A percentile compares a stretch with the other conserved stretches of the same genome.
These are phyloP conservation scores for Crepidotus variabilis DNA, from an alignment of 768 basidiomycete genomes.

Conservation along the genomic window DNA sequence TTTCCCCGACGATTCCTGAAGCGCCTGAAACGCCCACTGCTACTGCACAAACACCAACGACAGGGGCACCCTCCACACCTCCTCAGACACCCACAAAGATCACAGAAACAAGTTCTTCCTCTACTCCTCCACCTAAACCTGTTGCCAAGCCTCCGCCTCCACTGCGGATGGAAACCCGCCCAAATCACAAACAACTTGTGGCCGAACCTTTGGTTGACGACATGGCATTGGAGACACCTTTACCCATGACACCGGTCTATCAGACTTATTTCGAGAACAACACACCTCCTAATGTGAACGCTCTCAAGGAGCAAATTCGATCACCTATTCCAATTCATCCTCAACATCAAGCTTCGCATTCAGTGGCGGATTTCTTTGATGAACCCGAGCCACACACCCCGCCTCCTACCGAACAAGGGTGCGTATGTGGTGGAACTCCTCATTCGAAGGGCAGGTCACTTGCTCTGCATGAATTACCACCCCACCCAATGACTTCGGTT, in stretches of 20 bases:
- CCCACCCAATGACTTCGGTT: not conserved
- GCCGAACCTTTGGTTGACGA: constrained; percentile 23
- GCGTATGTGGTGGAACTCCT: not conserved
- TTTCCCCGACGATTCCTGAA: constrained; percentile 3
- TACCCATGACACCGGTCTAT: constrained; percentile 33
- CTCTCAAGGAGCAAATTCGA: constrained; percentile 1
- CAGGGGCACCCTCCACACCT: not conserved
- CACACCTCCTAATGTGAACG: not conserved
- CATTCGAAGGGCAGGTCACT: not conserved
- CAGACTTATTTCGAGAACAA: constrained; percentile 13
- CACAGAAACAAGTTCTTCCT: not conserved
- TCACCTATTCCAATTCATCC: not conserved
- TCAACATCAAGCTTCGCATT: not conserved
- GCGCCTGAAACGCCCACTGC: constrained; percentile 2
- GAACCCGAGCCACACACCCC: not conserved
- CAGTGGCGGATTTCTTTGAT: not conserved
- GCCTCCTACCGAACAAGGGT: not conserved
- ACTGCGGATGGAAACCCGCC: constrained; percentile 19
- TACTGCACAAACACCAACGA: not conserved
- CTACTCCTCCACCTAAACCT: constrained; percentile 1
- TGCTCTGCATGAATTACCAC: not conserved
- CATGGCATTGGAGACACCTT: constrained; percentile 31
- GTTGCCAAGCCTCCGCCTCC: constrained; percentile 26
- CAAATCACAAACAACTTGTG: constrained; percentile 6
- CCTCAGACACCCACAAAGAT: not conserved